Conservation (phyloP, 2,329 filamentous ascomycete species). For the Chaetomium globosum region DNA sequence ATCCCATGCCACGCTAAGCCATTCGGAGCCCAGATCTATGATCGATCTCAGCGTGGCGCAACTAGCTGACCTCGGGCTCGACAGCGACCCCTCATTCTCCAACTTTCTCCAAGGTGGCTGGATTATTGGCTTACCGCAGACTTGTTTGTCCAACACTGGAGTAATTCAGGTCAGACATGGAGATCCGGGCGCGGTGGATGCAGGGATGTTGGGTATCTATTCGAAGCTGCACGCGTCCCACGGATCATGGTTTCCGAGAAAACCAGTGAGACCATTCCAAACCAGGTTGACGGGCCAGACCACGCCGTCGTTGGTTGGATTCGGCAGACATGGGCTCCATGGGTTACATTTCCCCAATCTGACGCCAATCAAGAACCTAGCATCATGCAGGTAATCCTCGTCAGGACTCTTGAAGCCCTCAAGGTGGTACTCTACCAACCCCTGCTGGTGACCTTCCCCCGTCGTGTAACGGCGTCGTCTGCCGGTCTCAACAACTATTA, state of each 20-base stretch:
- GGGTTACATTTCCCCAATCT: constrained; percentile 9
- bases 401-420: neutral
- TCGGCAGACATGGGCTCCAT: constrained; percentile 6
- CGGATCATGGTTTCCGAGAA: constrained; percentile 16
- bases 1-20: neutral
- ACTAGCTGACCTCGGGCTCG: constrained; percentile 4
- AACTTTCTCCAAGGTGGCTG: constrained; percentile 7
- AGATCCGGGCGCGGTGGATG: neutral
- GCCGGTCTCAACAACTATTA: neutral
- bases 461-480: neutral
- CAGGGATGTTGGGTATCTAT: neutral
- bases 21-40: constrained; percentile 11
- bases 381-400: neutral
- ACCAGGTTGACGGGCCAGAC: neutral
- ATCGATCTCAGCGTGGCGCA: neutral
- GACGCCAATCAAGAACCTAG: constrained; percentile 1
- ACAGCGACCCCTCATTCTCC: constrained; percentile 15
- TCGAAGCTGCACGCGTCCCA: neutral
- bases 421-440: neutral
- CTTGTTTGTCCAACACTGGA: neutral
- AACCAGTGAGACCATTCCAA: neutral
- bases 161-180: neutral
- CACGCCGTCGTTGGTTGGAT: neutral
- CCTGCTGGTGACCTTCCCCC: neutral
- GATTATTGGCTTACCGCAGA: neutral